Conservation (phyloP, 1,284 basidiomycete genomes). For the Puccinia coronata region DNA sequence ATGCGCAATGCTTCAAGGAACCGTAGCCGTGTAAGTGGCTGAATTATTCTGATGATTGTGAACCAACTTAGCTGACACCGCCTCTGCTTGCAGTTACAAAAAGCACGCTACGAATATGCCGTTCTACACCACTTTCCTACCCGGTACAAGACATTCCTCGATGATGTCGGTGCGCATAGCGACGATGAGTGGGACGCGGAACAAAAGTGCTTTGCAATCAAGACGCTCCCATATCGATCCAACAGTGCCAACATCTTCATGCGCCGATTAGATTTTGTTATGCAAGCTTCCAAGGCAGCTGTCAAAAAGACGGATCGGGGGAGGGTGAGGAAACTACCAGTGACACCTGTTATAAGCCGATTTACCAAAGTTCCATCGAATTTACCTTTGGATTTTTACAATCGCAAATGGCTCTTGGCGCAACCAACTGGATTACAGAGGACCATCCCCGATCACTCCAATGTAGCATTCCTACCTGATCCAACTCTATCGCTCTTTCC, state of each 20-base stretch:
- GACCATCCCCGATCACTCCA: not conserved
- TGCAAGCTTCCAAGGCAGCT: not conserved
- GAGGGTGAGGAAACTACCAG: constrained; percentile 1
- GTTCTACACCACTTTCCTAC: not conserved
- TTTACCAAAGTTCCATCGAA: constrained; percentile 15
- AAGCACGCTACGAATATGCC: not conserved
- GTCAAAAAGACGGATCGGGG: not conserved
- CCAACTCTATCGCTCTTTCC: not conserved
- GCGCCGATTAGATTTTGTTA: constrained; percentile 12
- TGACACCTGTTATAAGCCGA: not conserved
- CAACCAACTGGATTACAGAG: not conserved
- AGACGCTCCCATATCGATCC: constrained; percentile 21
- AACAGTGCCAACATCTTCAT: constrained; percentile 13
- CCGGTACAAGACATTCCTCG: constrained; percentile 15
- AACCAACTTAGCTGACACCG: not conserved
- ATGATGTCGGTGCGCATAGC: not conserved
- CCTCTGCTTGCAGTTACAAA: not conserved
- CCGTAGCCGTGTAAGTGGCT: constrained; percentile 14
- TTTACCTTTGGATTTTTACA: constrained; percentile 42
- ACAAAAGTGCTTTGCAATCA: constrained; percentile 7
- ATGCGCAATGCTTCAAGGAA: constrained; percentile 8
- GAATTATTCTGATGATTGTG: not conserved
- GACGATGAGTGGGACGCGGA: constrained; percentile 20
- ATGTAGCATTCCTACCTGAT: constrained; percentile 13
- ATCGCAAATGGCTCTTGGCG: constrained; percentile 1